These are phyloP conservation scores for Hansenula sp. DNA, from an alignment of 1,139 yeast genomes.

Conservation along the genomic window DNA sequence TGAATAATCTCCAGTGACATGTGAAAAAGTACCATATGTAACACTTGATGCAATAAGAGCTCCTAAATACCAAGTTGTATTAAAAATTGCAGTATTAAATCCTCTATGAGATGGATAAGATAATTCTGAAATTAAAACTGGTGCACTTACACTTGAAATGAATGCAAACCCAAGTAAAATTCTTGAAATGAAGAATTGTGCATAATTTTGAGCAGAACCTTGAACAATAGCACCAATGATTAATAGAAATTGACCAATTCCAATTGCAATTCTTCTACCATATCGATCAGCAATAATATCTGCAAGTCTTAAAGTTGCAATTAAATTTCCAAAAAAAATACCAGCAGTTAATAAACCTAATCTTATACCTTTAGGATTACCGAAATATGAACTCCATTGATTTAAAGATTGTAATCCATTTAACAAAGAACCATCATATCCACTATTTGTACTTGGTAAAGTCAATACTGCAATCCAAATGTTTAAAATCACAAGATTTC, in stretches of 20 bases:
- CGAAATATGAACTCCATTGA: slow-evolving; percentile 36
- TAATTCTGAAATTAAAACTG: slow-evolving; percentile 38
- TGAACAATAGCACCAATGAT: slow-evolving; percentile 43
- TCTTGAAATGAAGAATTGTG: slow-evolving; percentile 38
- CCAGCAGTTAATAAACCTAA: slow-evolving; percentile 47
- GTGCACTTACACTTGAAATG: slow-evolving; percentile 28
- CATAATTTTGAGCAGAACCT: slow-evolving; percentile 38
- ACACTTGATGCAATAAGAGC: slow-evolving; percentile 56
- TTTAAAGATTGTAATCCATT: slow-evolving; percentile 41
- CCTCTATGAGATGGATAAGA: slow-evolving; percentile 44
- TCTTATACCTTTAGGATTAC: slow-evolving; percentile 35
- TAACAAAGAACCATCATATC: slow-evolving; percentile 49
- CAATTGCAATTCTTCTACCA: slow-evolving; percentile 42
- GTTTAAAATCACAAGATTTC: too few relatives aligned
- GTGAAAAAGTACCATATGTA: slow-evolving; percentile 40
- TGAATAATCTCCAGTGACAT: slow-evolving; percentile 27
- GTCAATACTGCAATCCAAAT: too few relatives aligned
- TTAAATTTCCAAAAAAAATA: slow-evolving; percentile 39
- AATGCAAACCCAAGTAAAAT: slow-evolving; percentile 34
- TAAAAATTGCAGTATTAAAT: slow-evolving; percentile 42
- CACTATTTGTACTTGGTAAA: slow-evolving; percentile 44
- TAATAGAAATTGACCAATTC: slow-evolving; percentile 36
- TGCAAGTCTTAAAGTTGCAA: slow-evolving; percentile 19
- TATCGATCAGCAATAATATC: slow-evolving; percentile 35
- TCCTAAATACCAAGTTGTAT: slow-evolving; percentile 51